These are phyloP conservation scores for Nothophaeocryptopus gaeumannii DNA, from an alignment of 2,329 filamentous ascomycete genomes.

Conservation along the genomic window DNA sequence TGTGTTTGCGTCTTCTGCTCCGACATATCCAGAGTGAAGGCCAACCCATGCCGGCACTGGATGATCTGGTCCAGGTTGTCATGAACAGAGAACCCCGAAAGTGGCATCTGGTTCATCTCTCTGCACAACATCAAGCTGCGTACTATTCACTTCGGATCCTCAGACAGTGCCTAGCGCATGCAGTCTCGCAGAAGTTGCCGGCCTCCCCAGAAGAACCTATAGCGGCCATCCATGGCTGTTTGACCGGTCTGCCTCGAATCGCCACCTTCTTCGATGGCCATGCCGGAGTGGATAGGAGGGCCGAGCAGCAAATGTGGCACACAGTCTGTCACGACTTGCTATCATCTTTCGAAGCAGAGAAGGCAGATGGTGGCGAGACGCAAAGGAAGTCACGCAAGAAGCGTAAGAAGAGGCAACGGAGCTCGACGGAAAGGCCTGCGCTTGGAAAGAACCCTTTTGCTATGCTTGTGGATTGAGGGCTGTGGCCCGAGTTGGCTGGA, in stretches of 20 bases:
- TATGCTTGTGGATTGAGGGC: conserved; percentile 18
- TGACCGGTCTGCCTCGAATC: conserved; percentile 23
- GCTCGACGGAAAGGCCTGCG: background rate
- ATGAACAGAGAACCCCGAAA: conserved; percentile 33
- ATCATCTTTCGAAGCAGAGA: conserved; percentile 1
- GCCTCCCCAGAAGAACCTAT: conserved; percentile 30
- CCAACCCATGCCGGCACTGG: conserved; percentile 17
- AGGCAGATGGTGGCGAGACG: conserved; percentile 33
- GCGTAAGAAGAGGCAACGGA: conserved; percentile 68
- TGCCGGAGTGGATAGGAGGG: background rate
- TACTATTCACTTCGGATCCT: conserved; percentile 46
- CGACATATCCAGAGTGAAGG: conserved; percentile 12
- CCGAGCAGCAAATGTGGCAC: conserved; percentile 18
- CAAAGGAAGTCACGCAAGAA: conserved; percentile 57
- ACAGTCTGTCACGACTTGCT: conserved; percentile 5
- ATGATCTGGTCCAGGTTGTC: conserved; percentile 26
- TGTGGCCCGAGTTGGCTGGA: too few relatives aligned
- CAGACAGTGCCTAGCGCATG: conserved; percentile 34
- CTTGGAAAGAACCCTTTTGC: conserved; percentile 21
- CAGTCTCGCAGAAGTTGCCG: conserved; percentile 42
- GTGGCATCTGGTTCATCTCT: conserved; percentile 41
- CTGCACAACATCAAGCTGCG: conserved; percentile 41
- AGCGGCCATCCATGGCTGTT: conserved; percentile 5
- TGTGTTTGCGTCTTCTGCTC: conserved; percentile 22
- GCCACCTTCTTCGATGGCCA: conserved; percentile 18